These are phyloP conservation scores for Aurifilum marmelostoma DNA, from an alignment of 2,329 filamentous ascomycete species.

Conservation along the genomic window DNA sequence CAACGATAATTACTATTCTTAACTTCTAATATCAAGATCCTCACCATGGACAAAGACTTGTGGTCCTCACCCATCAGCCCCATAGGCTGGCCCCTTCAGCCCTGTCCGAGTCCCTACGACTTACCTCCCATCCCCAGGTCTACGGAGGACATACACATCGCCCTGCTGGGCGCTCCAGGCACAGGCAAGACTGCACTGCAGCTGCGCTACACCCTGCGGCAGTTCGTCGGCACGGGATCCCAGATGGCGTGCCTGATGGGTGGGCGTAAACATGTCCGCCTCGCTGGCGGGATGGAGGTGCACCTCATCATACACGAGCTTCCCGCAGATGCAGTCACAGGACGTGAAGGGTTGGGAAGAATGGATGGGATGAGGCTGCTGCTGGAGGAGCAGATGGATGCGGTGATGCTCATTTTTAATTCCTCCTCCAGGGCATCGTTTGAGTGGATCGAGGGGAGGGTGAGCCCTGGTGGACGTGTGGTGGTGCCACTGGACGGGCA, in stretches of 20 bases:
- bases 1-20: neutral
- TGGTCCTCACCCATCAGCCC: neutral
- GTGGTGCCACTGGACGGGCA: slow-evolving; percentile 15
- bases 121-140: slow-evolving; percentile 1
- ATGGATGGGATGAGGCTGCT: neutral
- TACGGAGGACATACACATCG: slow-evolving; percentile 24
- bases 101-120: neutral
- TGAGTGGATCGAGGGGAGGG: slow-evolving; percentile 19
- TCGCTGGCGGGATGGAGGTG: slow-evolving; percentile 14
- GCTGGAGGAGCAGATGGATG: slow-evolving; percentile 23
- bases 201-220: slow-evolving; percentile 21
- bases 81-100: neutral
- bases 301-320: slow-evolving; percentile 25
- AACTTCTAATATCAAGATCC: neutral
- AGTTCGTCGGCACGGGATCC: slow-evolving; percentile 11
- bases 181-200: slow-evolving; percentile 23
- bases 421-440: slow-evolving; percentile 20
- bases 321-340: neutral
- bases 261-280: slow-evolving; percentile 14
- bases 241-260: slow-evolving; percentile 14
- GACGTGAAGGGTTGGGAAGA: slow-evolving; percentile 4
- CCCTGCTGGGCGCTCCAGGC: slow-evolving; percentile 20
- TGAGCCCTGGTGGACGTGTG: too few relatives aligned
- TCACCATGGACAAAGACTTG: neutral
- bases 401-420: slow-evolving; percentile 24